phyloP scores from a whole-genome alignment of 2,329 filamentous ascomycete species.

The Exophiala mesophila region DNA sequence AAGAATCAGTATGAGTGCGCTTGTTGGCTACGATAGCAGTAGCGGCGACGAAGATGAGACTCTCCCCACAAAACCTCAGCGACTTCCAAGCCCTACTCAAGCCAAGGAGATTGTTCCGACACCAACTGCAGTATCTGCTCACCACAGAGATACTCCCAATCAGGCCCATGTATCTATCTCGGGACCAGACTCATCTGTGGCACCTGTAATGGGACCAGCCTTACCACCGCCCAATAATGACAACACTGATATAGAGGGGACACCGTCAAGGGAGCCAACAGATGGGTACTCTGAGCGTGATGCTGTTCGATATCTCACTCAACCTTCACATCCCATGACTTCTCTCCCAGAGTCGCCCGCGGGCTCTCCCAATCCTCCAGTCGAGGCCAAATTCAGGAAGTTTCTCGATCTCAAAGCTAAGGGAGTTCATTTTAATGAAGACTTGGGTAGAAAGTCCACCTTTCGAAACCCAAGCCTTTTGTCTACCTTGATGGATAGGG shows the following conservation, averaged over 20 bases:
- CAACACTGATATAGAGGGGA: conserved; percentile 7
- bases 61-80: conserved; percentile 8
- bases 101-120: too few species aligned
- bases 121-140: too few species aligned
- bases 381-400: conserved; percentile 54
- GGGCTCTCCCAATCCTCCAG: conserved; percentile 38
- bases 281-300: conserved; percentile 27
- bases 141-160: too few species aligned
- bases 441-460: conserved; percentile 52
- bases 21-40: conserved; percentile 42
- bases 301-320: conserved; percentile 53
- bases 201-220: conserved; percentile 22
- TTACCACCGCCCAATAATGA: conserved; percentile 16
- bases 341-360: conserved; percentile 44
- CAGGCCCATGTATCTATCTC: too few species aligned
- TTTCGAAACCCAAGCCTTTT: conserved; percentile 57
- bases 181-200: conserved; percentile 1
- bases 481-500: conserved; percentile 54
- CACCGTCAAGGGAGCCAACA: background rate
- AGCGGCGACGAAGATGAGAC: conserved; percentile 39
- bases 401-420: conserved; percentile 60
- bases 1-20: conserved; percentile 29
- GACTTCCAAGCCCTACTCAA: too few species aligned
- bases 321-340: conserved; percentile 42
- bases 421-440: conserved; percentile 60